Percentiles rank a stretch among this genome's conserved stretches.
These are phyloP conservation scores for Kodamaea sp. DNA, from an alignment of 1,139 yeast genomes.

Conservation along the genomic window DNA sequence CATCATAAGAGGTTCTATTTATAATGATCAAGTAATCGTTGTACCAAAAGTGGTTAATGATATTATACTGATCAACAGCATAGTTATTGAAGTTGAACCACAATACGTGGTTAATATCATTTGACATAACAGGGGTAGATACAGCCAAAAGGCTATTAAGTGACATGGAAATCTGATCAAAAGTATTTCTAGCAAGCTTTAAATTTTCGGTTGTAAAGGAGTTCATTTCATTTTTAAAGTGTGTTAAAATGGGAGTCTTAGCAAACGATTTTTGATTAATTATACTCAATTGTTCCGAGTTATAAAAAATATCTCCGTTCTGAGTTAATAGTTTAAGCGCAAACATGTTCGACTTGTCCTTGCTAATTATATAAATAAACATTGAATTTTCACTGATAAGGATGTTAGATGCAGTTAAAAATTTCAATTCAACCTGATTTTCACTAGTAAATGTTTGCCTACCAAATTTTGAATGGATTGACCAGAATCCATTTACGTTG, in stretches of 20 bases:
- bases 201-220: conserved; percentile 13
- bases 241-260: conserved; percentile 34
- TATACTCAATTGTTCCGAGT: conserved; percentile 27
- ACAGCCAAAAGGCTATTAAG: conserved; percentile 22
- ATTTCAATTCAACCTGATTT: conserved; percentile 19
- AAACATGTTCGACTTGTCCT: conserved; percentile 18
- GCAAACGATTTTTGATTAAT: conserved; percentile 18
- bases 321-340: conserved; percentile 22
- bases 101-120: conserved; percentile 31
- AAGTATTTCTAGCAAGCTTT: conserved; percentile 22
- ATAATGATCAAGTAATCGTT: conserved; percentile 33
- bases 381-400: conserved; percentile 27
- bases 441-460: conserved; percentile 28
- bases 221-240: conserved; percentile 26
- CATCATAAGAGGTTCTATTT: conserved; percentile 29
- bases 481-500: conserved; percentile 28
- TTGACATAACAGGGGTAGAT: conserved; percentile 31
- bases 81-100: conserved; percentile 42
- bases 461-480: conserved; percentile 36
- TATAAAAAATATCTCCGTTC: conserved; percentile 20
- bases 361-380: conserved; percentile 22
- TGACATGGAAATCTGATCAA: conserved; percentile 25
- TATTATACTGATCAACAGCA: conserved; percentile 32
- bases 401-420: conserved; percentile 23
- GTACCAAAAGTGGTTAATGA: conserved; percentile 37